Evolutionary conservation across 805 yeast genomes (phyloP), one percentile per base, ranked within the genome.

Genomic region (Pichia membranifaciens): DNA sequence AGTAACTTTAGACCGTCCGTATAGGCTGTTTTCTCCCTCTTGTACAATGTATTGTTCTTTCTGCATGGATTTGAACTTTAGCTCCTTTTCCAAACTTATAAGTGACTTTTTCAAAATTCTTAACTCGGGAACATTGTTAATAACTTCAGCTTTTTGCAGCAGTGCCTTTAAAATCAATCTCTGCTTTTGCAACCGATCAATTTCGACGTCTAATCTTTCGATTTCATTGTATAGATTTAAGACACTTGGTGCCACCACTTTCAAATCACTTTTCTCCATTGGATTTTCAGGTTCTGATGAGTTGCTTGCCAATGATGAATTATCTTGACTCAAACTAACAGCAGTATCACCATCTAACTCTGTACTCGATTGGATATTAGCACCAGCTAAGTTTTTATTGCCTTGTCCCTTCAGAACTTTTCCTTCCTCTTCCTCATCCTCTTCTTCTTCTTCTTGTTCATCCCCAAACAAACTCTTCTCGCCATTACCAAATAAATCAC

Each of bases 11-110:
- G 89, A 77, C 54, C 81, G 81, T 0, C 84, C 87, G 58, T 67
- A 88, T 42, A 90, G 70, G 53, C 87, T 81, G 59, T 83, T 85
- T 36, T 85, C 91, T 56, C 78, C 83, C 53, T 87, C 95, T 58
- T 87, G 95, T 2, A 89, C 86, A 44, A 84, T 76, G 55, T 79
- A 82, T 59, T 87, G 96, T 53, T 87, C 95, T 51, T 78, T 78
- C 51, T 84, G 84, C 32, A 85, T 67, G 57, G 86, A 90, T 54
- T 84, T 85, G 2, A 80, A 61, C 42, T 78, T 78, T n/a, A 88
- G 73, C 58, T 90, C 97, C 50, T 84, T 71, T 32, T 76, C 77
- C 48, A 88, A 71, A 48, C 87, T 79, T 15, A 74, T 54, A 41
- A 78, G 76, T 0, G 96, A 88, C 56, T 82, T 84, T 43, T 69